Conservation (phyloP, 805 yeast species). For the Tetrapisispora iriomotensis region DNA sequence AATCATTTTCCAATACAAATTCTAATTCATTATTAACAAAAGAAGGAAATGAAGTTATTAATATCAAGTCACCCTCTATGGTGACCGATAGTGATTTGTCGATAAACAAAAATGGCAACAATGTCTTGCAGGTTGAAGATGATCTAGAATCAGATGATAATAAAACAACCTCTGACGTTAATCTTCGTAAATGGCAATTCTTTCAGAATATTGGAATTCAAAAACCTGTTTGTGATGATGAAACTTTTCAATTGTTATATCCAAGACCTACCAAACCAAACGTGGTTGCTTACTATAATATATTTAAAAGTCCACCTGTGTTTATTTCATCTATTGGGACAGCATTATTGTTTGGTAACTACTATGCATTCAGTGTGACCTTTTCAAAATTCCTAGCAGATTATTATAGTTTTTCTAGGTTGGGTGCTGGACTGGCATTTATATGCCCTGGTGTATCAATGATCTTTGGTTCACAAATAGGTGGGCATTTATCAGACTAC, state of each 20-base stretch:
- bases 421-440: slow-evolving; percentile 37
- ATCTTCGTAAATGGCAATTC: slow-evolving; percentile 7
- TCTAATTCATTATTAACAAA: slow-evolving; percentile 14
- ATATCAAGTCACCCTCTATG: too few relatives aligned
- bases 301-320: slow-evolving; percentile 37
- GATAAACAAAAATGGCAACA: not conserved
- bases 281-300: slow-evolving; percentile 28
- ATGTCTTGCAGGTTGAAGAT: not conserved
- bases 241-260: slow-evolving; percentile 20
- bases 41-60: slow-evolving; percentile 1
- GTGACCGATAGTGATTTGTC: not conserved
- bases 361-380: slow-evolving; percentile 44
- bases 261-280: slow-evolving; percentile 41
- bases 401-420: slow-evolving; percentile 30
- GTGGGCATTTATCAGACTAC: slow-evolving; percentile 41
- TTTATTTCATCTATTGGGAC: slow-evolving; percentile 37
- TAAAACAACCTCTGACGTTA: not conserved
- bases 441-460: slow-evolving; percentile 45
- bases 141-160: not conserved
- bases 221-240: slow-evolving; percentile 18
- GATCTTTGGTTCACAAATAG: slow-evolving; percentile 38
- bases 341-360: slow-evolving; percentile 44
- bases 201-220: slow-evolving; percentile 20
- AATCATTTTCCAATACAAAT: not conserved
- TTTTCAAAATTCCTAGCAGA: slow-evolving; percentile 34